Evolutionary conservation across 306 rosid species (phyloP).

Genomic region (Mimosa pudica): DNA sequence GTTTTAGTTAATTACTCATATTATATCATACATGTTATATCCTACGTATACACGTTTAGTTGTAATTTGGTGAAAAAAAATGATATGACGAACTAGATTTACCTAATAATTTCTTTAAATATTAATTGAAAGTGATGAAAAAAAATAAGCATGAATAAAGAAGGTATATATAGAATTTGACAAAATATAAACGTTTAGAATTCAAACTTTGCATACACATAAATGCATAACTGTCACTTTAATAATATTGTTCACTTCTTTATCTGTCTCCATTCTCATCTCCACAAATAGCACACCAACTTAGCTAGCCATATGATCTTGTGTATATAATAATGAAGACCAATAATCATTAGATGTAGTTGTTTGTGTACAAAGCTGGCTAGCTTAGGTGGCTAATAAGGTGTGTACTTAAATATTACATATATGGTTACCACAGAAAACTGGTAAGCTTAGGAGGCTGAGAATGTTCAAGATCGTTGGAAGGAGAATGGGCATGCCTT

Average conservation of each 20-base stretch:
- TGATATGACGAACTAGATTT: too few relatives aligned
- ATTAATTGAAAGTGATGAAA: too few relatives aligned
- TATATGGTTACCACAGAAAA: slow-evolving; percentile 61
- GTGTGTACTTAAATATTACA: background rate
- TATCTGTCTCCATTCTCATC: background rate
- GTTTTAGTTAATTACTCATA: too few relatives aligned
- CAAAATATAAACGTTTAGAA: background rate
- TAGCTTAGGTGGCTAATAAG: background rate
- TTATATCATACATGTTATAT: too few relatives aligned
- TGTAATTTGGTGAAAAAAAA: too few relatives aligned
- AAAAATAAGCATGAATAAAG: background rate
- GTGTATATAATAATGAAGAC: background rate
- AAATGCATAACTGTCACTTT: slow-evolving; percentile 16
- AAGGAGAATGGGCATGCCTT: slow-evolving; percentile 75
- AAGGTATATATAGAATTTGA: too few relatives aligned
- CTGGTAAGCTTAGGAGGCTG: slow-evolving; percentile 53
- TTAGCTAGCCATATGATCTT: background rate
- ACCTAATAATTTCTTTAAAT: too few relatives aligned
- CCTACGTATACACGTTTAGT: too few relatives aligned
- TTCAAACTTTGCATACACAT: background rate
- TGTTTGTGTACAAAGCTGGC: background rate
- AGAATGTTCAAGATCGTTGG: slow-evolving; percentile 59
- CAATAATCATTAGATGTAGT: background rate
- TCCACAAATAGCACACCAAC: background rate
- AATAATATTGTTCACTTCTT: background rate